Percentiles rank a stretch among this genome's conserved stretches.
Conservation (phyloP, 176 grass and related monocot species). For the Tillandsia leiboldiana region DNA sequence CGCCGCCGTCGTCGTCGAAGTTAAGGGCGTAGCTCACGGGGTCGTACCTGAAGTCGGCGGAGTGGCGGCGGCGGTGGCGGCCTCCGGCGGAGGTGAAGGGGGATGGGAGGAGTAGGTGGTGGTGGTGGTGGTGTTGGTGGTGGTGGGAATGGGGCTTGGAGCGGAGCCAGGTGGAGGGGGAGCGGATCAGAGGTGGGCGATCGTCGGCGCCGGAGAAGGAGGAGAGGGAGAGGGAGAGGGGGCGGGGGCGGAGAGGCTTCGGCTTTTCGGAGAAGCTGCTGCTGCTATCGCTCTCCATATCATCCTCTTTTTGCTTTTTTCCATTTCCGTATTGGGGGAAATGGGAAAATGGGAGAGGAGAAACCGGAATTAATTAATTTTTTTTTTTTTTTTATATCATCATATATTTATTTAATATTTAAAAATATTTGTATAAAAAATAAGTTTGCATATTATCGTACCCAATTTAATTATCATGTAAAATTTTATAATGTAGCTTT, state of each 20-base stretch:
- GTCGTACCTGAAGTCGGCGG: conserved; percentile 34
- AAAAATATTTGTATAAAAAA: too few relatives aligned
- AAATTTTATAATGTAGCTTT: too few relatives aligned
- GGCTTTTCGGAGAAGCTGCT: neutral
- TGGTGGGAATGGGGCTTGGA: conserved; percentile 2
- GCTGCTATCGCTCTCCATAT: too few relatives aligned
- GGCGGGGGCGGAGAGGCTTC: conserved; percentile 8
- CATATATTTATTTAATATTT: too few relatives aligned
- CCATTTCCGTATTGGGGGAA: too few relatives aligned
- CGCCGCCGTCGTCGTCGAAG: conserved; percentile 35
- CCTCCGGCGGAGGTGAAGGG: conserved; percentile 3
- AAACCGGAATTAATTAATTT: too few relatives aligned
- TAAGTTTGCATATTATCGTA: too few relatives aligned
- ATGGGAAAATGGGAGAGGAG: too few relatives aligned
- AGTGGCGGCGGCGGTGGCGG: conserved; percentile 1
- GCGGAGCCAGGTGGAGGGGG: conserved; percentile 39
- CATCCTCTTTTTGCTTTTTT: too few relatives aligned
- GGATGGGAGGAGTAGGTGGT: neutral
- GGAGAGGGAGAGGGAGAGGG: conserved; percentile 2
- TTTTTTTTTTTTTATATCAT: too few relatives aligned
- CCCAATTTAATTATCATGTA: too few relatives aligned
- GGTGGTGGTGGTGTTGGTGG: conserved; percentile 20
- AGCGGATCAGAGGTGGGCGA: conserved; percentile 25
- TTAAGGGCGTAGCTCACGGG: conserved; percentile 46
- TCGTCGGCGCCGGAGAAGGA: neutral